Conservation (phyloP, 129 eudicot genomes). For the Saussurea involucrata region DNA sequence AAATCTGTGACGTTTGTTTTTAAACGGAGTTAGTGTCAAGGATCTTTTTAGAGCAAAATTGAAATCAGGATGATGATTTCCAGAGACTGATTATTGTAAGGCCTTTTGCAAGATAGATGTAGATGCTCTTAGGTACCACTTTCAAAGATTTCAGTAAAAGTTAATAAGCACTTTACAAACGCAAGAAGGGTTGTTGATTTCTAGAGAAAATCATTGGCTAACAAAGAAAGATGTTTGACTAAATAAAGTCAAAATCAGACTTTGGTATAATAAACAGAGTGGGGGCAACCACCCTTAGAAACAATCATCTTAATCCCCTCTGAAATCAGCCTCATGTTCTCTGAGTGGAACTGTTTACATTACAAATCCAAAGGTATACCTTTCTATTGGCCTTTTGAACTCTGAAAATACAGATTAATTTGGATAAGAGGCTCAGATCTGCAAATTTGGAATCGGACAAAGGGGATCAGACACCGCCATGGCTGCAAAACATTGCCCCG, state of each 20-base stretch:
- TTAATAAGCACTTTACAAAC: no score
- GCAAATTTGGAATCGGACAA: background rate
- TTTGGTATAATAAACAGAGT: background rate
- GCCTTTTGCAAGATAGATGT: no score
- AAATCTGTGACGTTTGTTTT: no score
- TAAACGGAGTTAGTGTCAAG: no score
- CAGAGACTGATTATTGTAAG: no score
- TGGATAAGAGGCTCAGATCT: background rate
- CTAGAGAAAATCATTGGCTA: background rate
- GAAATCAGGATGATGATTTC: no score
- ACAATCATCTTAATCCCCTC: background rate
- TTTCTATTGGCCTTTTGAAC: no score
- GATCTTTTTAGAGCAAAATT: no score
- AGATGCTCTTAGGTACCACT: no score
- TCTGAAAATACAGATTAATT: background rate
- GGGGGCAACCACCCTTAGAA: slow-evolving; percentile 6
- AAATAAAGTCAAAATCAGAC: slow-evolving; percentile 11
- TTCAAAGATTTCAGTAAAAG: no score
- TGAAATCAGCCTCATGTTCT: slow-evolving; percentile 4
- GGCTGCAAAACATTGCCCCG: background rate
- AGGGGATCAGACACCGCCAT: background rate
- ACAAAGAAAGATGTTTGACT: background rate
- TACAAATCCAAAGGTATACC: background rate
- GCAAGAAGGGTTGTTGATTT: background rate
- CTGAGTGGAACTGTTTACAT: background rate